Base-by-base conservation (phyloP, 768 basidiomycete species). In the Vararia minispora region DNA sequence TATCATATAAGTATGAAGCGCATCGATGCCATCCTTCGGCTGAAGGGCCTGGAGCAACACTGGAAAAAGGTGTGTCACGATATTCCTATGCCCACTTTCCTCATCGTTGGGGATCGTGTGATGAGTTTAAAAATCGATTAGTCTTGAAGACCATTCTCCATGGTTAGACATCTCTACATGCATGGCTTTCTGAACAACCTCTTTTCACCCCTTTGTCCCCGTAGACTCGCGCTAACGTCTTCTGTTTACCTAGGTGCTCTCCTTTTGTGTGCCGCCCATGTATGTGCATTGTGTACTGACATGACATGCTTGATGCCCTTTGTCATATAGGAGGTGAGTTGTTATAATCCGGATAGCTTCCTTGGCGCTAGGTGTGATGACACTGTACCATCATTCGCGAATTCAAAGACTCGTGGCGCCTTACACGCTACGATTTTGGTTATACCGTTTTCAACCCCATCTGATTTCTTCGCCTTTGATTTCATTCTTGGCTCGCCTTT, bases 61-160 rank as follows among this genome's bases (percentile, higher is more conserved):
- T 84, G 76, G 81, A 60, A 63, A 52, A 74, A 84, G 81, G 85
- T 82, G 52, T 52, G 74, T 65, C 26, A n/a, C n/a, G n/a, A n/a
- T n/a, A n/a, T n/a, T 43, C 41, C 47, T 47, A 13, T 31, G 37
- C 33, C 22, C 30, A 34, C 25, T 27, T 20, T 39, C 22, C 28
- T 28, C 30, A 20, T 34, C 47, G 35, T 20, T 36, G 44, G 44
- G 45, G 51, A 32, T 49, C 26, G 32, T 39, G 71, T 77, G 79
- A 76, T 70, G 69, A 72, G 62, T 59, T 59, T 60, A 71, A 33
- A 46, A 60, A 71, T 69, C 80, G 89, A 91, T 92, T 92, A 91
- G 87, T 92, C 86, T 88, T 88, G 59, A 79, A 87, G 87, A 87
- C 79, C 52, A 45, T 46, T n/a, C n/a, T 45, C 57, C 61, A 72